Percentiles rank a stretch among this genome's conserved stretches.
phyloP scores from a whole-genome alignment of 805 yeast species.

The Metschnikowia kofuensis region DNA sequence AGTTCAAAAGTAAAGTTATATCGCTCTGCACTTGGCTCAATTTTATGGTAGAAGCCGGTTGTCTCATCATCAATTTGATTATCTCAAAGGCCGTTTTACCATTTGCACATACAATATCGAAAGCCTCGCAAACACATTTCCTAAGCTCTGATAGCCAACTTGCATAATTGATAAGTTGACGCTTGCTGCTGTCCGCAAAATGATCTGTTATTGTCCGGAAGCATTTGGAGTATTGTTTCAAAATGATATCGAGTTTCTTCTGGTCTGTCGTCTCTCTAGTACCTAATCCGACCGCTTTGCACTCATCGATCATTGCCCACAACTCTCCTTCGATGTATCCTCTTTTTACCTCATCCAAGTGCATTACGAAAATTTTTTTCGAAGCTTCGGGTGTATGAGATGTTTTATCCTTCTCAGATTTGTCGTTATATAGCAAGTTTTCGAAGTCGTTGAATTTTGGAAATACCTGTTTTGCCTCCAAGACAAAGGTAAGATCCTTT shows the following conservation, averaged over 20 bases:
- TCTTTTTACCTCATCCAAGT: background rate
- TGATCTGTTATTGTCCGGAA: background rate
- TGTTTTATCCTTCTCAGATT: background rate
- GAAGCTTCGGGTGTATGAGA: background rate
- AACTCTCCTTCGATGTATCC: background rate
- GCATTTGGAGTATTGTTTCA: background rate
- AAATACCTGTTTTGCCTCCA: too few relatives aligned
- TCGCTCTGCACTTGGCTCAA: background rate
- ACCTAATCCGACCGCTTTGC: background rate
- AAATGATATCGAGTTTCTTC: background rate
- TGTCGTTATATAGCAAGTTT: too few relatives aligned
- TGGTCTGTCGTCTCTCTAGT: background rate
- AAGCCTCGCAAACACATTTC: background rate
- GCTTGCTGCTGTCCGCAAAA: background rate
- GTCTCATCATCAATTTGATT: background rate
- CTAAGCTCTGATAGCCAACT: background rate
- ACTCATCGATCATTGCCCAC: background rate
- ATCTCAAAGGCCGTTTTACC: background rate
- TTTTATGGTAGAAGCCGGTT: background rate
- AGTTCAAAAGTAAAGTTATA: background rate
- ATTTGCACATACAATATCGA: background rate
- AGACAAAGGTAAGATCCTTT: too few relatives aligned
- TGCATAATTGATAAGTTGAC: background rate
- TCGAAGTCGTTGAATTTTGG: too few relatives aligned
- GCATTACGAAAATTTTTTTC: background rate